These are phyloP conservation scores for Cystobasidium ongulense DNA, from an alignment of 768 basidiomycete genomes.

Conservation along the genomic window DNA sequence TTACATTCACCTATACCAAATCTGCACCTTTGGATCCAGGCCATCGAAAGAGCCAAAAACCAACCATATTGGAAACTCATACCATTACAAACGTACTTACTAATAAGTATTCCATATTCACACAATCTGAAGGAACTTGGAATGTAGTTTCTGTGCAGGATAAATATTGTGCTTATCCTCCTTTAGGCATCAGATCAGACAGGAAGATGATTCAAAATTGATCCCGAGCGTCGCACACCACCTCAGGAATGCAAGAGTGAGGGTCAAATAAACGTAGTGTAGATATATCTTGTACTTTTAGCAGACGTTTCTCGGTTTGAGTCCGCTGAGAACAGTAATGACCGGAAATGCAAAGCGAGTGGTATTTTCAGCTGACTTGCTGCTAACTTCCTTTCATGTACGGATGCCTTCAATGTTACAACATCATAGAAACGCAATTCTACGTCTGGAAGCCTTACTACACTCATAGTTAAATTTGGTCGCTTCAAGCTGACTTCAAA, in stretches of 20 bases:
- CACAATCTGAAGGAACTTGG: conserved; percentile 29
- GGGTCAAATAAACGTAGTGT: too few species aligned
- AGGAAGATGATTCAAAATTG: conserved; percentile 15
- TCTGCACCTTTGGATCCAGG: conserved; percentile 5
- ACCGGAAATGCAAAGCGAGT: neutral
- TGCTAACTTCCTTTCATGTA: too few species aligned
- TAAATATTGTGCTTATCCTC: conserved; percentile 16
- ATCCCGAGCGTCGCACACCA: too few species aligned
- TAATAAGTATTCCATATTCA: conserved; percentile 18
- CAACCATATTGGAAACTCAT: conserved; percentile 13
- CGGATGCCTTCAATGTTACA: neutral
- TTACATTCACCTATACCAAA: conserved; percentile 48
- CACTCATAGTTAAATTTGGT: too few species aligned
- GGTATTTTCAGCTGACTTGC: too few species aligned
- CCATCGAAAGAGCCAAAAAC: neutral
- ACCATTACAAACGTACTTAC: conserved; percentile 16
- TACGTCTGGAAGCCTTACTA: too few species aligned
- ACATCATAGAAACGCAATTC: too few species aligned
- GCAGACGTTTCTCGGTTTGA: too few species aligned
- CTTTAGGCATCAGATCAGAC: conserved; percentile 15
- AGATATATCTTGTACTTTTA: neutral
- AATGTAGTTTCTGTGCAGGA: conserved; percentile 5
- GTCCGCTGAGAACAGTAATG: too few species aligned
- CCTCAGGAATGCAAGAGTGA: too few species aligned
- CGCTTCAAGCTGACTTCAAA: neutral